A percentile compares a stretch with the other conserved stretches of the same genome.
phyloP scores from a whole-genome alignment of 768 basidiomycete species.

The Leccinellum luteum region DNA sequence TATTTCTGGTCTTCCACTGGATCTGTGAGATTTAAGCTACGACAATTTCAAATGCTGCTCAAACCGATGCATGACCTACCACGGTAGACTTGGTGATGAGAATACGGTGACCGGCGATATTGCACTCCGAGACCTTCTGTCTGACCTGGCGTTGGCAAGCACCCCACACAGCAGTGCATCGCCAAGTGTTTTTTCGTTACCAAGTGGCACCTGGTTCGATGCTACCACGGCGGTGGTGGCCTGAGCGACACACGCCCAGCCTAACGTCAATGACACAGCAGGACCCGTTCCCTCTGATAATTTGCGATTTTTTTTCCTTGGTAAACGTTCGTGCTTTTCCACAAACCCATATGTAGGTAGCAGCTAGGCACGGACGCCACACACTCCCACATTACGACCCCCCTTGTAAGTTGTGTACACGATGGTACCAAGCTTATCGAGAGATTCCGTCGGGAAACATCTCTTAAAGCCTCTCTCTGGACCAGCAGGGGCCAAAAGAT shows the following conservation, averaged over 20 bases:
- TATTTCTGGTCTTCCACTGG: conserved; percentile 78
- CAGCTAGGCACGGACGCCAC: not conserved
- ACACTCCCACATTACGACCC: not conserved
- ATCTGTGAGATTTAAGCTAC: conserved; percentile 76
- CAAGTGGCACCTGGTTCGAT: not conserved
- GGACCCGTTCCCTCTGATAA: not conserved
- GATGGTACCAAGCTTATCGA: not conserved
- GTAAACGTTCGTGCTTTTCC: too few relatives aligned
- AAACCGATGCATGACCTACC: not conserved
- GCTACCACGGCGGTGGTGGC: not conserved
- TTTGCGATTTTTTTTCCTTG: too few relatives aligned
- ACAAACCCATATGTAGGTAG: too few relatives aligned
- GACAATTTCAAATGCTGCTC: conserved; percentile 52
- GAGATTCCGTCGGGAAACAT: not conserved
- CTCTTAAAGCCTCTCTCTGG: not conserved
- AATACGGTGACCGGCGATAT: not conserved
- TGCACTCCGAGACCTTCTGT: not conserved
- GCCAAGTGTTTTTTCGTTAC: not conserved
- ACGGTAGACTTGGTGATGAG: not conserved
- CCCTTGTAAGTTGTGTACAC: not conserved
- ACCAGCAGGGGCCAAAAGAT: conserved; percentile 1
- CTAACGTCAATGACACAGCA: not conserved
- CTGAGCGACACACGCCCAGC: not conserved
- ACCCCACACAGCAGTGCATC: not conserved
- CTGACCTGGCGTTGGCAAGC: not conserved